phyloP scores from a whole-genome alignment of 1,284 basidiomycete species.

The Wallemia hederae region DNA sequence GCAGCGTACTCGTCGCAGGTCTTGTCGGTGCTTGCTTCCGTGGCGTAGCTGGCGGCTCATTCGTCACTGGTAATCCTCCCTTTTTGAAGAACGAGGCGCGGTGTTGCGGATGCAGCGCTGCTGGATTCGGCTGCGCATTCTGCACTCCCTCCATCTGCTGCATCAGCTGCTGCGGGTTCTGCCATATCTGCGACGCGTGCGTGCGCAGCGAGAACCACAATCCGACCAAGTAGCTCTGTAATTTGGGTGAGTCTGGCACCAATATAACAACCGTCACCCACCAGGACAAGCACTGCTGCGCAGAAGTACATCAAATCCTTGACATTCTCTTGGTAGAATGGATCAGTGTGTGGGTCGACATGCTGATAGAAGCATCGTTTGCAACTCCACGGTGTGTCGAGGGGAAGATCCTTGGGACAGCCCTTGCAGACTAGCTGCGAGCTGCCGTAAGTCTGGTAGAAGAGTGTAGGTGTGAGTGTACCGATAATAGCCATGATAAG shows the following conservation, averaged over 20 bases:
- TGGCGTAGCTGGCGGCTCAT: conserved; percentile 13
- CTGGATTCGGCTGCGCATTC: conserved; percentile 14
- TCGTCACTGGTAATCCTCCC: conserved; percentile 13
- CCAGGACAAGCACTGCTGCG: conserved; percentile 58
- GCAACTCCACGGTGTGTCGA: conserved; percentile 44
- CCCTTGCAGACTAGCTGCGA: conserved; percentile 81
- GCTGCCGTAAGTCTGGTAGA: conserved; percentile 97
- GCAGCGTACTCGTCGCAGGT: not conserved
- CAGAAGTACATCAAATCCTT: conserved; percentile 85
- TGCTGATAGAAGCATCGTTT: conserved; percentile 84
- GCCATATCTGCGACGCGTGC: conserved; percentile 97
- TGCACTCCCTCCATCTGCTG: conserved; percentile 26
- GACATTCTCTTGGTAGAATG: conserved; percentile 87
- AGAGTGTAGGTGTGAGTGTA: conserved; percentile 75
- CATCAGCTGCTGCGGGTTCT: conserved; percentile 68
- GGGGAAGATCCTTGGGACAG: conserved; percentile 27
- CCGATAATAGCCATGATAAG: conserved; percentile 99
- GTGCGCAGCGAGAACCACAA: conserved; percentile 97
- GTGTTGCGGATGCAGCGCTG: conserved; percentile 19
- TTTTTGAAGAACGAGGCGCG: conserved; percentile 47
- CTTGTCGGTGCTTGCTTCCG: conserved; percentile 3
- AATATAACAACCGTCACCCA: conserved; percentile 20
- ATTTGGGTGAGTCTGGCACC: not conserved
- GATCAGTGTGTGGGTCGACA: conserved; percentile 67
- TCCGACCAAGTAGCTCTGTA: conserved; percentile 77